Percentiles rank a stretch among this genome's conserved stretches.
These are phyloP conservation scores for Syzygium jambos DNA, from an alignment of 345 rosid species.

Conservation along the genomic window DNA sequence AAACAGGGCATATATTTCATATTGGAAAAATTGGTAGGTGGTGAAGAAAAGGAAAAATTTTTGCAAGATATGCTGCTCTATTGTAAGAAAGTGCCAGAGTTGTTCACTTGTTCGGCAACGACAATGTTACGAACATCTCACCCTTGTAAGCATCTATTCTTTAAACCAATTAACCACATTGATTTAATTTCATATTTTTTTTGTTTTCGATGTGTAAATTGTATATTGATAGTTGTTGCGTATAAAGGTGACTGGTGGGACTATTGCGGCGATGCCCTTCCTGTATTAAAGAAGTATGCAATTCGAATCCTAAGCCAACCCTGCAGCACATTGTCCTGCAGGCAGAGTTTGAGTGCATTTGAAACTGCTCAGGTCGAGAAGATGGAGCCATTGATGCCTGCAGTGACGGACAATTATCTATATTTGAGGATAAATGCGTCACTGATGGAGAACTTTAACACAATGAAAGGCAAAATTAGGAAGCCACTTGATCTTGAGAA, in stretches of 20 bases:
- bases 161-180: not conserved
- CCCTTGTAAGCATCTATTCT: not conserved
- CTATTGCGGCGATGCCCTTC: not conserved
- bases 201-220: not conserved
- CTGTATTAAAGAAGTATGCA: slow-evolving; percentile 5
- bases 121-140: not conserved
- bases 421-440: not conserved
- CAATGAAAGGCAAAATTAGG: not conserved
- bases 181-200: not conserved
- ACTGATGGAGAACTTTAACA: too few species aligned
- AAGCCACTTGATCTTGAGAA: not conserved
- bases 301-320: slow-evolving; percentile 7
- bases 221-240: not conserved
- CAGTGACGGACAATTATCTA: not conserved
- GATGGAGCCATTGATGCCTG: not conserved
- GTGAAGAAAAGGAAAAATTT: too few species aligned
- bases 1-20: too few species aligned
- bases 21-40: too few species aligned
- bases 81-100: not conserved
- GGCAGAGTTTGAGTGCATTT: not conserved
- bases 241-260: slow-evolving; percentile 5
- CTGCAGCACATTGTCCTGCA: not conserved
- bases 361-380: not conserved
- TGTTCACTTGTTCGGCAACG: not conserved
- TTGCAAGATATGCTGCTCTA: not conserved